Conservation (phyloP, 2,329 filamentous ascomycete species). For the Penicillium palitans region DNA sequence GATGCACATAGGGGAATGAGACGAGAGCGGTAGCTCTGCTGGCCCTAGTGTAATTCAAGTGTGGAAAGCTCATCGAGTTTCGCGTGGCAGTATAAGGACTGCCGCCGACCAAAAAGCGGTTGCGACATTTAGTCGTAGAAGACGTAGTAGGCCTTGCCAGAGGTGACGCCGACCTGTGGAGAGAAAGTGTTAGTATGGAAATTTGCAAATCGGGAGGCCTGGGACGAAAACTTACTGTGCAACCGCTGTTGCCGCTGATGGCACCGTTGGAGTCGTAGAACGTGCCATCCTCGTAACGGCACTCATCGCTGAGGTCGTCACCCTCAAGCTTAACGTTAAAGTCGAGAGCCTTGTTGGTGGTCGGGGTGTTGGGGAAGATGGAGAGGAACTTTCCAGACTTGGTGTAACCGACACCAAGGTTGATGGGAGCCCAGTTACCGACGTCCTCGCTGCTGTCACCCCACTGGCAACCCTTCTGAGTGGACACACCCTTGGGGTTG, state of each 20-base stretch:
- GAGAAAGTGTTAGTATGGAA: constrained; percentile 11
- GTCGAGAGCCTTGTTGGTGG: constrained; percentile 66
- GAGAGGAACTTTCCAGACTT: constrained; percentile 72
- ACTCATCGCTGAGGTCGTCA: constrained; percentile 59
- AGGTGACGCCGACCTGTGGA: constrained; percentile 50
- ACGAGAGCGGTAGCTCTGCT: constrained; percentile 12
- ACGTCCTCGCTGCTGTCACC: constrained; percentile 56
- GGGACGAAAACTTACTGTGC: constrained; percentile 67
- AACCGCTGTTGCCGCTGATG: constrained; percentile 59
- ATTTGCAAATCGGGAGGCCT: neutral
- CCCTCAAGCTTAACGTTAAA: constrained; percentile 78
- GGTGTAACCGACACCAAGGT: constrained; percentile 76
- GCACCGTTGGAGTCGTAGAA: constrained; percentile 56
- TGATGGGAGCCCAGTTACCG: constrained; percentile 86
- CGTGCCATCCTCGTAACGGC: constrained; percentile 65
- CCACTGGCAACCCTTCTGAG: constrained; percentile 77
- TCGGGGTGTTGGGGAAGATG: constrained; percentile 81
- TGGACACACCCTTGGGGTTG: constrained; percentile 72
- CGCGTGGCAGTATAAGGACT: constrained; percentile 16
- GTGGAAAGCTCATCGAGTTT: constrained; percentile 15
- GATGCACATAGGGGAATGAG: constrained; percentile 13
- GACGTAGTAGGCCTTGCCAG: constrained; percentile 53
- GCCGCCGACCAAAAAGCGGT: constrained; percentile 2
- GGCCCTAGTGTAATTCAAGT: neutral
- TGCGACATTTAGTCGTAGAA: constrained; percentile 34